Base-by-base conservation (phyloP, 164 flowering plant species). In the Houttuynia cordata region DNA sequence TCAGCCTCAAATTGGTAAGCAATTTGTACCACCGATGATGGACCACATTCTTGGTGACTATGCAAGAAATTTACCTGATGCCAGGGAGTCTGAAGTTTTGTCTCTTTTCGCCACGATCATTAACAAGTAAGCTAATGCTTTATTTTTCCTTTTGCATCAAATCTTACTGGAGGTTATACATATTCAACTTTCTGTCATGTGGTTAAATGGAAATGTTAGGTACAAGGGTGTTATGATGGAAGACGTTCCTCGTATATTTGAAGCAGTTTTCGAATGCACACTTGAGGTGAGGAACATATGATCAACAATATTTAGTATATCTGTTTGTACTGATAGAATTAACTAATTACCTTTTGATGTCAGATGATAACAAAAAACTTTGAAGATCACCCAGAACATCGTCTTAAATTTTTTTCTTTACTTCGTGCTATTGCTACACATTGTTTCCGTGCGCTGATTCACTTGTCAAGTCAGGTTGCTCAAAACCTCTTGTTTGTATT, bases 11-110 rank as follows among this genome's bases (percentile, higher is more conserved):
- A 93, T 88, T 66, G 99, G 99, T 21, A 93, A 87, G 67, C 96
- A 93, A 63, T 93, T 93, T 80, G 96, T 93, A 63, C 99, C 99
- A 21, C 97, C 99, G 49, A 93, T 93, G 99, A 88, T 93, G 99
- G 99, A 93, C 68, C 96, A 90, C 58, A 88, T 93, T 62, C 90
- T 93, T 58, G 90, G 88, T 59, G 99, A 93, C 63, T 93, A 93
- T 76, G 92, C 95, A 10, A 76, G 99, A 76, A 93, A 93, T 67
- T 64, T 93, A 70, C 92, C 99, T 69, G 99, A 93, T 77, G 99
- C 99, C 24, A 81, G 99, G 65, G 99, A 93, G 68, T 90, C 99
- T n/a, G 99, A 93, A 82, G 99, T 93, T 67, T 69, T 90, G 56
- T 90, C 99, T 23, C 94, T 93, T 47, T 93, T 86, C 79, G 96